Evolutionary conservation across 129 eudicot species (phyloP).

Genomic region (sunflower (Helianthus annuus)): HanXRQr2.0-SUNRISE NC_035446.2:166534667-166535166

Average conservation of each 20-base stretch:
- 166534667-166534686: no score
- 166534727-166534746: no score
- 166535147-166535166: slow-evolving; percentile 9
- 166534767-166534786: no score
- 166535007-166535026: slow-evolving; percentile 7
- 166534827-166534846: no score
- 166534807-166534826: no score
- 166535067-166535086: slow-evolving; percentile 29
- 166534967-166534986: not conserved
- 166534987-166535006: not conserved
- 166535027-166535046: not conserved
- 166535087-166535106: slow-evolving; percentile 15
- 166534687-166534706: no score
- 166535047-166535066: not conserved
- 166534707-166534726: no score
- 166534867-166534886: no score
- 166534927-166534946: not conserved
- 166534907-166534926: not conserved
- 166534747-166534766: no score
- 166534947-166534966: not conserved
- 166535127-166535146: slow-evolving; percentile 21
- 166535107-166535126: slow-evolving; percentile 29
- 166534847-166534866: no score
- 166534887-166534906: no score
- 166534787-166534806: no score